Conservation (phyloP, 2,329 filamentous ascomycete species). For the Colletotrichum orchidophilum region DNA sequence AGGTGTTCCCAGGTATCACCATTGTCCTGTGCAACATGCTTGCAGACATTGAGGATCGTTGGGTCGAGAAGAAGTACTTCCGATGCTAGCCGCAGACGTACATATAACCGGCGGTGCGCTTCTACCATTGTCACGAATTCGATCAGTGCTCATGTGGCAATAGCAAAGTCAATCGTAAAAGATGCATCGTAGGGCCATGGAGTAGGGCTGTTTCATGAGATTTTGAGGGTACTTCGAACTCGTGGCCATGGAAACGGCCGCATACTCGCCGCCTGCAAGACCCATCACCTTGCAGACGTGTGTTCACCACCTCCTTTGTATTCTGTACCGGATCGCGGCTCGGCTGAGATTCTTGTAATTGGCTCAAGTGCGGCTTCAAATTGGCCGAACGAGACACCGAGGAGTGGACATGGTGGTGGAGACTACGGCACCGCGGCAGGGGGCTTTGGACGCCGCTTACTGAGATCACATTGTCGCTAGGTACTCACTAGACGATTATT, state of each 20-base stretch:
- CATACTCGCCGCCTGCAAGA: not conserved
- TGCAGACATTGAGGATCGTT: conserved; percentile 83
- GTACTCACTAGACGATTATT: not conserved
- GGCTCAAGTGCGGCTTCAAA: not conserved
- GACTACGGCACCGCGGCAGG: conserved; percentile 15
- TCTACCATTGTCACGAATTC: not conserved
- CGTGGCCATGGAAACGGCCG: not conserved
- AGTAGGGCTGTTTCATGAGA: not conserved
- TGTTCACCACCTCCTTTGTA: not conserved
- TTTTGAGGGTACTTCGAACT: not conserved
- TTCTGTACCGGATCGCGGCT: not conserved
- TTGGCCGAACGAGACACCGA: conserved; percentile 25
- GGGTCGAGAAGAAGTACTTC: conserved; percentile 91
- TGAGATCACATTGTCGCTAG: conserved; percentile 19
- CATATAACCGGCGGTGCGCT: not conserved
- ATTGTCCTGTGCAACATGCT: conserved; percentile 87
- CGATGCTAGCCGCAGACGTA: conserved; percentile 68
- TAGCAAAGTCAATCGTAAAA: not conserved
- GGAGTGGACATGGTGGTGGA: conserved; percentile 14
- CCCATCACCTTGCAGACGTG: not conserved
- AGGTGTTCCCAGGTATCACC: conserved; percentile 87
- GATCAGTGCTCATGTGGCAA: conserved; percentile 7
- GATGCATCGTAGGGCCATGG: conserved; percentile 2
- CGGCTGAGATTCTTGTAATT: not conserved
- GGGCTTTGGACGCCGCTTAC: conserved; percentile 15